These are phyloP conservation scores for Penicillium sp. DNA, from an alignment of 2,329 filamentous ascomycete genomes.

Conservation along the genomic window DNA sequence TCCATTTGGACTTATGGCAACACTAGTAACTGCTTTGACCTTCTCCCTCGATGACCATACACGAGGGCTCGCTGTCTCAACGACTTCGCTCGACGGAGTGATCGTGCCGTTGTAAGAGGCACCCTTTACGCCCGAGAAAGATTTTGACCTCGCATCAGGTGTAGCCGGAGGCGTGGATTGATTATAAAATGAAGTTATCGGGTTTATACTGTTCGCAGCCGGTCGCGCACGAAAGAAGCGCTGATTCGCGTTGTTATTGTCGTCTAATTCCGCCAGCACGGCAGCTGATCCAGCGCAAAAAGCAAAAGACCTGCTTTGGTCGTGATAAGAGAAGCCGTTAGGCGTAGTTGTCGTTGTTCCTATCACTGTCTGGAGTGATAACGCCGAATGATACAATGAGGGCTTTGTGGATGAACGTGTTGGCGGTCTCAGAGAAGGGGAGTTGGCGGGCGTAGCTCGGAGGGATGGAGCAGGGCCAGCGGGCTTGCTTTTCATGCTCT, in stretches of 20 bases:
- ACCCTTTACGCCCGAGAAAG: slow-evolving; percentile 59
- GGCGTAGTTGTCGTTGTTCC: slow-evolving; percentile 86
- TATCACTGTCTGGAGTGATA: slow-evolving; percentile 82
- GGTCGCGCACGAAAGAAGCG: slow-evolving; percentile 90
- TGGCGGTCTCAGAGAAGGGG: slow-evolving; percentile 68
- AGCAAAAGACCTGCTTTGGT: slow-evolving; percentile 73
- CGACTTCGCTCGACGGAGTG: slow-evolving; percentile 54
- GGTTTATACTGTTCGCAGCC: slow-evolving; percentile 68
- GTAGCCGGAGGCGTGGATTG: slow-evolving; percentile 62
- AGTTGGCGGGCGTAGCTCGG: slow-evolving; percentile 77
- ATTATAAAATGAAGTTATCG: slow-evolving; percentile 58
- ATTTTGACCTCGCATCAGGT: slow-evolving; percentile 62
- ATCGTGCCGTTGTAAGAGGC: slow-evolving; percentile 48
- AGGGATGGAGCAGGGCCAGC: slow-evolving; percentile 48
- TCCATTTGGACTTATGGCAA: slow-evolving; percentile 85
- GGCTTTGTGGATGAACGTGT: slow-evolving; percentile 66
- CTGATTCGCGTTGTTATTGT: slow-evolving; percentile 68
- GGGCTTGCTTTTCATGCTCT: slow-evolving; percentile 42
- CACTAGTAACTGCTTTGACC: slow-evolving; percentile 91
- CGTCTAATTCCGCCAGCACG: slow-evolving; percentile 82
- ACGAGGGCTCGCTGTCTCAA: slow-evolving; percentile 67
- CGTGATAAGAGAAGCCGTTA: slow-evolving; percentile 82
- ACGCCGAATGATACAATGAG: slow-evolving; percentile 48
- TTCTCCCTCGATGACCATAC: slow-evolving; percentile 89
- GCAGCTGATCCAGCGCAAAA: slow-evolving; percentile 92